Base-by-base conservation (phyloP, 495 filamentous ascomycete genomes). In the Schizothecium vesticola region DNA sequence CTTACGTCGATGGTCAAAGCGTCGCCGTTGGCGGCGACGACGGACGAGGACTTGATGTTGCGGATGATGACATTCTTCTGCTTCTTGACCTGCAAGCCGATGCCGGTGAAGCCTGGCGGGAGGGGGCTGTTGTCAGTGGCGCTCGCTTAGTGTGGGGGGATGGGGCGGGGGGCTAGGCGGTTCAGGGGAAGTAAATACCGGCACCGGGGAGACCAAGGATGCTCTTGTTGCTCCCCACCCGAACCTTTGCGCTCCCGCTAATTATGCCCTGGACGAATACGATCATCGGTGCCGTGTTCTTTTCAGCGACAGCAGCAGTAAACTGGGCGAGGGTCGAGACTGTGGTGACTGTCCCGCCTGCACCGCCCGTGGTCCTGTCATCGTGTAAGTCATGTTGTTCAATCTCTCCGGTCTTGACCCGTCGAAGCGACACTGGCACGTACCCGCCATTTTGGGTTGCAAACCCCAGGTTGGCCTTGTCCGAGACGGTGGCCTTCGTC, bases 31-130 rank as follows among this genome's bases (percentile, higher is more conserved):
- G 79, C 78, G 7, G 85, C 86, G 5, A 83, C 70, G 21, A 90
- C 87, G 36, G 89, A 88, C 31, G 80, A 71, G 58, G 89, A 84
- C 43, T 81, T 81, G 63, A 91, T 75, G 79, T 90, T 90, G 8
- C 86, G 86, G 61, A 91, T 74, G 72, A 90, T 90, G 25, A 90
- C 85, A 63, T 83, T 82, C 13, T 70, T 80, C 25, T 79, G 71
- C 4, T 70, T 67, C 70, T 85, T 83, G 71, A 90, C 78, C 60
- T 72, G 72, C 60, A 87, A 69, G 16, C 82, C 83, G 59, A 84
- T 72, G 12, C 79, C 83, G 61, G 67, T 77, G 55, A 88, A 75
- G 1, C 74, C 82, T 80, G 57, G 12, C 21, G 8, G 13, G 1
- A 21, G 23, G 26, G 19, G 19, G 28, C 33, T 3, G 36, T 25